Evolutionary conservation across 768 basidiomycete species (phyloP).

Genomic region (Hericium alpestre): DNA sequence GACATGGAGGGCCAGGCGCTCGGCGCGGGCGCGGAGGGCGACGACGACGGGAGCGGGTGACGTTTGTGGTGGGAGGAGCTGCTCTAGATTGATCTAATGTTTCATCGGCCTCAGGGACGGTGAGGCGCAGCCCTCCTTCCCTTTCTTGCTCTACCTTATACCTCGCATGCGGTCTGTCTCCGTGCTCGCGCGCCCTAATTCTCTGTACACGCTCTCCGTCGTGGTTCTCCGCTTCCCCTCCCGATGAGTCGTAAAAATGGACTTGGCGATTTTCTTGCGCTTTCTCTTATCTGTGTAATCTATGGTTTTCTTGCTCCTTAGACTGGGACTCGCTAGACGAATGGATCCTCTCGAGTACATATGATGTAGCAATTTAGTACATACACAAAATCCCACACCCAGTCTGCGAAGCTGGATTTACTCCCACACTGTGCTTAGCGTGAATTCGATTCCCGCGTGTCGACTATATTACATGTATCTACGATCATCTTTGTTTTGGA

Average conservation of each 20-base stretch:
- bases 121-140: background rate
- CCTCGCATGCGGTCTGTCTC: too few relatives aligned
- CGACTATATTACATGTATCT: too few relatives aligned
- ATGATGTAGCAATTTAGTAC: background rate
- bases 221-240: too few relatives aligned
- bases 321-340: background rate
- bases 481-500: too few relatives aligned
- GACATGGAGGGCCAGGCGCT: background rate
- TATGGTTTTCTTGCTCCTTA: constrained; percentile 4
- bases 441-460: too few relatives aligned
- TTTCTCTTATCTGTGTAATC: background rate
- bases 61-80: background rate
- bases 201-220: too few relatives aligned
- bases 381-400: background rate
- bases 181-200: too few relatives aligned
- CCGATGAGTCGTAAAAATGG: too few relatives aligned
- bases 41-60: background rate
- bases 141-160: too few relatives aligned
- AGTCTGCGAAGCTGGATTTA: too few relatives aligned
- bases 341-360: background rate
- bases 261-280: background rate
- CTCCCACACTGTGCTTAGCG: too few relatives aligned
- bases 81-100: background rate
- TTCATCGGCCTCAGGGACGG: background rate
- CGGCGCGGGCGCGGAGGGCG: background rate